Conservation (phyloP, 371 early-diverging fungal species). For the Haplosporangium sp. region DNA sequence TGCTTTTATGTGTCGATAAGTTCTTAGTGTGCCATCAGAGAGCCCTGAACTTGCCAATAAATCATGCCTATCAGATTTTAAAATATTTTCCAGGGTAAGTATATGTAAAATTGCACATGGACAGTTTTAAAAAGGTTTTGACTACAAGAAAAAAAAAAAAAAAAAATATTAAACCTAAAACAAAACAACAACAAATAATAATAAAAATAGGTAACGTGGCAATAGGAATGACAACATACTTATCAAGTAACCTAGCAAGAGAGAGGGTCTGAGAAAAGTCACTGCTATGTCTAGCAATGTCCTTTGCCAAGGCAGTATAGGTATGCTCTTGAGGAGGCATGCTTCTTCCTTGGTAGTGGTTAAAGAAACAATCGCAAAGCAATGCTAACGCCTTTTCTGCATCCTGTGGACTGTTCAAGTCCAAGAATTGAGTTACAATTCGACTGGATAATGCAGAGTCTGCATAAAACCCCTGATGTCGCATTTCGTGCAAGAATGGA, state of each 20-base stretch:
- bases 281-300: constrained; percentile 45
- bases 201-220: not conserved
- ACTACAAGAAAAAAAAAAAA: not conserved
- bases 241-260: constrained; percentile 34
- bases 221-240: constrained; percentile 12
- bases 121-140: not conserved
- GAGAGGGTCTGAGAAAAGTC: constrained; percentile 50
- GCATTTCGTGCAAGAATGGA: constrained; percentile 43
- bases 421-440: constrained; percentile 40
- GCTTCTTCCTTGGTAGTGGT: constrained; percentile 18
- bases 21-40: constrained; percentile 32
- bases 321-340: constrained; percentile 19
- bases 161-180: not conserved
- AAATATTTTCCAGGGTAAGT: too few species aligned
- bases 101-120: not conserved
- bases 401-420: constrained; percentile 33
- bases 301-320: constrained; percentile 32
- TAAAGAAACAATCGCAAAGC: constrained; percentile 32
- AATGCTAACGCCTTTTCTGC: constrained; percentile 44
- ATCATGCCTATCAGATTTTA: constrained; percentile 22
- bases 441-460: constrained; percentile 33
- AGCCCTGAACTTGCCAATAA: constrained; percentile 31
- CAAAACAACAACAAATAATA: not conserved
- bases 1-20: constrained; percentile 40
- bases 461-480: constrained; percentile 34